Base-by-base conservation (phyloP, 805 yeast species). In the Starmerella davenportii region DNA sequence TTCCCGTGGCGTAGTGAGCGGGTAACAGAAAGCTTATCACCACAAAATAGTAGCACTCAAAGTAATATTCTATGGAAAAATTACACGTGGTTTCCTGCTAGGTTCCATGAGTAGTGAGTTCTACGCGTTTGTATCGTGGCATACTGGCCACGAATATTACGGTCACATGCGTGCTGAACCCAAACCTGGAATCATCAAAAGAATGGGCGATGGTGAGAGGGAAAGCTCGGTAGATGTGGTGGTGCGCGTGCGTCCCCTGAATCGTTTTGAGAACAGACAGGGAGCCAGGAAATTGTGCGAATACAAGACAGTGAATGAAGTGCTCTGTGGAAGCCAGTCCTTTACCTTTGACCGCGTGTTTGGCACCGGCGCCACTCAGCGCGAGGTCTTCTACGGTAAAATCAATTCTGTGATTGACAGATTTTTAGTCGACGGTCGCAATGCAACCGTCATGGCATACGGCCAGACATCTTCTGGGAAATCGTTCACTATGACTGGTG, bases 381-480 rank as follows among this genome's bases (percentile, higher is more conserved):
- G 50, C 1, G 72, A 71, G 4, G 58, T 79, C 4, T 78, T 75
- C 49, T 61, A 69, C n/a, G 69, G 64, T 48, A 65, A 78, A 0
- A 66, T 78, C 11, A 53, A 60, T 25, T 70, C 70, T 30, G 71
- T 79, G 0, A 76, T 81, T 4, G 73, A 71, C 34, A 82, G 76
- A 43, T 62, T 79, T 19, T 64, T 77, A 40, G 5, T 29, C 5
- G 63, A 66, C 23, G 95, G 95, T 0, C 74, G 72, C 50, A 77
- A 78, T 53, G 79, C 82, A 9, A 70, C 87, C 0, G 70, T 80
- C 0, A 57, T 79, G 30, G 79, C 85, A 0, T 80, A 77, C 54
- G 93, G 92, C 4, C 87, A 76, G 49, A 73, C 80, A 0, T 79
- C 82, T 0, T 66, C 81, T 1, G 90, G 87, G 7, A 79, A 79